phyloP scores from a whole-genome alignment of 2,329 filamentous ascomycete genomes.

The Diaporthe humulicola region DNA sequence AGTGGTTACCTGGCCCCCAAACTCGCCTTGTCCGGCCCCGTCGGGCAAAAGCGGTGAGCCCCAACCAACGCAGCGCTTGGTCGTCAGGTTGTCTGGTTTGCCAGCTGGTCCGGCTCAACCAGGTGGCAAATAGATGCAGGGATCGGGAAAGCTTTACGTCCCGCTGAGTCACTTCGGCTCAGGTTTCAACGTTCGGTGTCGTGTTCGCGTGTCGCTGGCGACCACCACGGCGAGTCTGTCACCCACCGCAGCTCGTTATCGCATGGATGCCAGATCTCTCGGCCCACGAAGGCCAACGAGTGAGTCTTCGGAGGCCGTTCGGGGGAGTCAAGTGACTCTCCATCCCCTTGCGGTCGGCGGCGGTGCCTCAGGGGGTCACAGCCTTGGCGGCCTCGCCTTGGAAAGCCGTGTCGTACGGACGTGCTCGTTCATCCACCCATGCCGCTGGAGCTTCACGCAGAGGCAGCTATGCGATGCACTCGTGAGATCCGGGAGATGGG shows the following conservation, averaged over 20 bases:
- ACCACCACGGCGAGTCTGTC: conserved; percentile 6
- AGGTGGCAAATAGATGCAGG: conserved; percentile 32
- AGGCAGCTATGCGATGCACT: neutral
- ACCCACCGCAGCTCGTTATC: neutral
- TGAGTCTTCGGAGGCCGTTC: conserved; percentile 30
- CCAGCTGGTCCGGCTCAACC: conserved; percentile 33
- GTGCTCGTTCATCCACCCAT: neutral
- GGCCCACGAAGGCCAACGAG: conserved; percentile 6
- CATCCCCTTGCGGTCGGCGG: neutral
- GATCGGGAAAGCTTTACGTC: neutral
- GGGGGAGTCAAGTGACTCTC: conserved; percentile 26
- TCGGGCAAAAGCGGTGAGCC: conserved; percentile 34
- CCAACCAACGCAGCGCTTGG: neutral
- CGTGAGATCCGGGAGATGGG: neutral
- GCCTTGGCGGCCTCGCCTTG: conserved; percentile 15
- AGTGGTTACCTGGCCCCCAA: conserved; percentile 2
- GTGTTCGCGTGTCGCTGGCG: neutral
- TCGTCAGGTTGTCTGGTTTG: neutral
- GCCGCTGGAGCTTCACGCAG: neutral
- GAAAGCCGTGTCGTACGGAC: neutral
- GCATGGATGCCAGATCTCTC: neutral
- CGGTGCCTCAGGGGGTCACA: neutral
- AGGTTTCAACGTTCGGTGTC: conserved; percentile 31
- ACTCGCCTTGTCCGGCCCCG: conserved; percentile 11
- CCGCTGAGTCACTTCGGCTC: conserved; percentile 31